Conservation (phyloP, 257 asterid species). For the Datura wrightii region DNA sequence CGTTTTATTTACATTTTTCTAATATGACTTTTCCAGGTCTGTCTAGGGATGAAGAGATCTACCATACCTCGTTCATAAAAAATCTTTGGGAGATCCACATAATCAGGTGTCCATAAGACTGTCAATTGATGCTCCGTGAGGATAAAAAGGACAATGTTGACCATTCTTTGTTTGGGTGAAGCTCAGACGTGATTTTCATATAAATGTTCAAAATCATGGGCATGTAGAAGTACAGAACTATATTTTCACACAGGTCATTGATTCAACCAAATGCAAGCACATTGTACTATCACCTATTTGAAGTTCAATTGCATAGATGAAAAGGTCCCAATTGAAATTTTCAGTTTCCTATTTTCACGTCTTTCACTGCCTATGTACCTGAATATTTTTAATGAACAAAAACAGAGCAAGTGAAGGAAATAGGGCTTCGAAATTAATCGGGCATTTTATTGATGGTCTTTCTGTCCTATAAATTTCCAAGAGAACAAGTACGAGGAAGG, state of each 20-base stretch:
- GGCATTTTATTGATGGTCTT: neutral
- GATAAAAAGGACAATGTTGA: constrained; percentile 36
- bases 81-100: constrained; percentile 63
- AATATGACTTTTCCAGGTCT: constrained; percentile 50
- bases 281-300: neutral
- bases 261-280: constrained; percentile 21
- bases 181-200: constrained; percentile 1
- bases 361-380: neutral
- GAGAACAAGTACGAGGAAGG: neutral
- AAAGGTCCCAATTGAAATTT: neutral
- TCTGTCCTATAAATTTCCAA: neutral
- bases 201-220: constrained; percentile 3
- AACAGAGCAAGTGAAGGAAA: neutral
- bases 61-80: constrained; percentile 48
- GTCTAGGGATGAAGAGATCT: constrained; percentile 62
- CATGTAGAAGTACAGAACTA: constrained; percentile 16
- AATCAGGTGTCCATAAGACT: constrained; percentile 59
- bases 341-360: neutral
- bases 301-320: constrained; percentile 1
- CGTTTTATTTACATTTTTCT: neutral
- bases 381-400: neutral
- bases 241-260: neutral
- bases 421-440: neutral
- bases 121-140: constrained; percentile 61
- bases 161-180: constrained; percentile 31